Evolutionary conservation across 2,329 filamentous ascomycete species (phyloP), one percentile per base, ranked within the genome.

Genomic region (Ceratocystis albifundus): DNA sequence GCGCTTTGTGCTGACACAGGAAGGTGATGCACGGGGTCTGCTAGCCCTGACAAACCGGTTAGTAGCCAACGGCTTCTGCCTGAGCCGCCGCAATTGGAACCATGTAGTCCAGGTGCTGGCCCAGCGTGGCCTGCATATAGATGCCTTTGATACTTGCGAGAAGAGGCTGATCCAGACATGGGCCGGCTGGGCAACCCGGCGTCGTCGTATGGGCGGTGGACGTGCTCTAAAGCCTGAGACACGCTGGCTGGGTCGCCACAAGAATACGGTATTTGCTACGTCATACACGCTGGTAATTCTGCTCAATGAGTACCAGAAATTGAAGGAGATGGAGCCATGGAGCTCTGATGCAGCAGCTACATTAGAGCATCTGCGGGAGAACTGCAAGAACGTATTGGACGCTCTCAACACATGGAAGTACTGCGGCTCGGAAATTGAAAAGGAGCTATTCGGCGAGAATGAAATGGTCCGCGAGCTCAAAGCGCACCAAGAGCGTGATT

Each of bases 1-100:
- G 73, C 75, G 80, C 68, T 74, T 77, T n/a, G 70, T 81, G 22
- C 76, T 78, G 64, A 71, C 75, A 17, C 74, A 75, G 12, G 72
- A 74, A 66, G 70, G 74, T 5, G 75, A 84, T 69, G 71, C 76
- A 5, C 72, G 75, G 10, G 80, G 78, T 22, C 76, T 89, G 12
- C 72, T 78, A 4, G 68, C 76, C 6, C 75, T 82, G 17, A 74
- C 91, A 32, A 74, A 79, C 25, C 74, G 80, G n/a, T 77, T 92
- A 10, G 77, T 83, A 7, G 73, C 74, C 1, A 79, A 81, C 50
- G 93, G 92, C 10, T 96, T 93, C 77, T 77, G 78, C 32, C 75
- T 96, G 67, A 87, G 90, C 72, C 86, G 83, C 73, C 82, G 81
- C 71, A 91, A 89, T 70, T 96, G 90, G 90, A 94, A 96, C 73